Evolutionary conservation across 768 basidiomycete genomes (phyloP), one percentile per base, ranked within the genome.

Genomic region (Termitomyces sp.): DNA sequence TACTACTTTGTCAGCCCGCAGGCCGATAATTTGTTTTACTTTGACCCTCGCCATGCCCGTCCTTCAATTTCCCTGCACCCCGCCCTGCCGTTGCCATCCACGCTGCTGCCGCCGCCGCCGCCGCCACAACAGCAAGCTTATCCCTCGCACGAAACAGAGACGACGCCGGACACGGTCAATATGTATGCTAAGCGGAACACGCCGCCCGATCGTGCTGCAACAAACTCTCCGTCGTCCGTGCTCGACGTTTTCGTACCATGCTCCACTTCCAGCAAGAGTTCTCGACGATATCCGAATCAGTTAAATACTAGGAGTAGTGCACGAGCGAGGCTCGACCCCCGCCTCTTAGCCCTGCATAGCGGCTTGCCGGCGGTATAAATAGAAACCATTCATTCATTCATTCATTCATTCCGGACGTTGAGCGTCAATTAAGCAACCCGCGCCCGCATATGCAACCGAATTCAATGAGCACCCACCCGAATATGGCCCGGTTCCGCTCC

Each of bases 1-100:
- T 98, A 97, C 69, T 99, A 98, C 70, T 99, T 99, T 65, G 90
- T 99, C 46, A 96, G 93, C 15, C 79, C 87, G 0, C 96, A 99
- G 66, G 88, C 85, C 4, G 89, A 94, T 60, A 88, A 84, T 48
- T 78, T 98, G 7, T 87, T 93, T 65, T 89, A 92, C 64, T 81
- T 90, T 35, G 85, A 90, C 70, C 87, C 89, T 2, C 86, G 90
- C 64, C 83, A 94, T 62, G 77, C 91, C 0, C 82, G 93, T 8
- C 80, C 90, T 0, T 78, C 93, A 0, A 72, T 96, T 2, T 86
- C 90, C 0, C 75, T 94, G 2, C 80, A 9, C 5, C 76, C 77
- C 1, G 61, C 67, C 0, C 70, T 70, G 4, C 66, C 69, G 2
- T 56, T 64, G 0, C 41, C 58, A 15, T 4, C 51, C 11, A 32